Evolutionary conservation across 176 grass and related monocot genomes (phyloP).

Genomic region (Raddia distichophylla): DNA sequence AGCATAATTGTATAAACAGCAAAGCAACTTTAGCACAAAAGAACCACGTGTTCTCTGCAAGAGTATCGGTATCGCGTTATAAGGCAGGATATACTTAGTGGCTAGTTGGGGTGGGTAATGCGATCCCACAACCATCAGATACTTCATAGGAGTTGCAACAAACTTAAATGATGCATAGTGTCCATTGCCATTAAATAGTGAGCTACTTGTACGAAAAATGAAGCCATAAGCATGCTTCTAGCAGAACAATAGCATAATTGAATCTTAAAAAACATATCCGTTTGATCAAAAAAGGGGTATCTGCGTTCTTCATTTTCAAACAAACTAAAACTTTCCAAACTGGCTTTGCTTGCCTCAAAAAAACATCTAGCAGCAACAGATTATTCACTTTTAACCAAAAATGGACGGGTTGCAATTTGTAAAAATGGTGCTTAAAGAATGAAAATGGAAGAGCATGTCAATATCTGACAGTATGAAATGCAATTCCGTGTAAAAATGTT

Average conservation of each 20-base stretch:
- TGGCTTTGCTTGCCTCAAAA: not conserved
- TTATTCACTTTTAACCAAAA: constrained; percentile 18
- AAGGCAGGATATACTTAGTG: not conserved
- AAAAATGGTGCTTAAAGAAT: not conserved
- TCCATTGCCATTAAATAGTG: not conserved
- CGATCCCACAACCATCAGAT: not conserved
- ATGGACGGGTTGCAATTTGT: not conserved
- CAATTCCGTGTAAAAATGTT: not conserved
- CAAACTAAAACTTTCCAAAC: constrained; percentile 8
- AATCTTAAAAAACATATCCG: not conserved
- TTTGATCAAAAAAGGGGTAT: not conserved
- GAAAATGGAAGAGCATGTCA: constrained; percentile 1
- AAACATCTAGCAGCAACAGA: constrained; percentile 1
- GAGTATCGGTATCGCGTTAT: not conserved
- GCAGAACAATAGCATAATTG: not conserved
- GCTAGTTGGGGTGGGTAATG: not conserved
- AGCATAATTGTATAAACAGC: constrained; percentile 4
- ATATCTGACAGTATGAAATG: not conserved
- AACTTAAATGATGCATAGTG: not conserved
- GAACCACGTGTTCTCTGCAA: constrained; percentile 20
- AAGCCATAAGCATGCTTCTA: constrained; percentile 3
- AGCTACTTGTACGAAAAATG: constrained; percentile 28
- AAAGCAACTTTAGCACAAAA: constrained; percentile 14
- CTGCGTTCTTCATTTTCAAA: not conserved
- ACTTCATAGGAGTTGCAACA: not conserved